These are phyloP conservation scores for Lachnellula arida DNA, from an alignment of 2,329 filamentous ascomycete species.

Conservation along the genomic window DNA sequence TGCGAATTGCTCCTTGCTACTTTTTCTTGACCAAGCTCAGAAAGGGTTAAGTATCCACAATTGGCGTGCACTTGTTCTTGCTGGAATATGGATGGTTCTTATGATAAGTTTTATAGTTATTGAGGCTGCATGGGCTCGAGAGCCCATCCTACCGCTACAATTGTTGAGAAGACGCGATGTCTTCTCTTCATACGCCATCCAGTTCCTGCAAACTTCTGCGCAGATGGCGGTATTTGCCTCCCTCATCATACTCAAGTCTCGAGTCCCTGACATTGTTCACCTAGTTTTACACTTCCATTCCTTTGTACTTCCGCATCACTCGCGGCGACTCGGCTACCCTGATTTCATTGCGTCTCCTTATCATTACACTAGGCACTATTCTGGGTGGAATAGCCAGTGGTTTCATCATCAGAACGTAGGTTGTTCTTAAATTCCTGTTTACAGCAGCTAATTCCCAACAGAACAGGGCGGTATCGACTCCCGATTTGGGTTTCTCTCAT, in stretches of 20 bases:
- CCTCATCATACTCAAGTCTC: neutral
- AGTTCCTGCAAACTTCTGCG: neutral
- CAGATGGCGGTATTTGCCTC: neutral
- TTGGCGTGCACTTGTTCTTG: neutral
- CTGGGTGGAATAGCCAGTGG: neutral
- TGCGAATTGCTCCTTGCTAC: neutral
- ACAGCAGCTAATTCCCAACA: neutral
- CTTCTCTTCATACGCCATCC: neutral
- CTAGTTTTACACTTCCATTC: neutral
- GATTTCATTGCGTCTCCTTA: neutral
- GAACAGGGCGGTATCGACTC: neutral
- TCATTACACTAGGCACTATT: neutral
- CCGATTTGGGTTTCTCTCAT: neutral
- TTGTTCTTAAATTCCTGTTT: neutral
- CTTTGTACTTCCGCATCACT: neutral
- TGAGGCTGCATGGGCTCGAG: neutral
- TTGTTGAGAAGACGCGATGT: neutral
- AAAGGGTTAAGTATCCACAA: neutral
- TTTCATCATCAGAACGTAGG: neutral
- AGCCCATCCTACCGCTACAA: neutral
- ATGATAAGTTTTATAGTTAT: neutral
- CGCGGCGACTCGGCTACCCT: neutral
- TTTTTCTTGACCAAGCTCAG: neutral
- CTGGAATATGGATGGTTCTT: neutral
- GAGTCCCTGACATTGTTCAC: neutral